These are phyloP conservation scores for Mucor racemosus DNA, from an alignment of 371 early-diverging fungal genomes.

Conservation along the genomic window DNA sequence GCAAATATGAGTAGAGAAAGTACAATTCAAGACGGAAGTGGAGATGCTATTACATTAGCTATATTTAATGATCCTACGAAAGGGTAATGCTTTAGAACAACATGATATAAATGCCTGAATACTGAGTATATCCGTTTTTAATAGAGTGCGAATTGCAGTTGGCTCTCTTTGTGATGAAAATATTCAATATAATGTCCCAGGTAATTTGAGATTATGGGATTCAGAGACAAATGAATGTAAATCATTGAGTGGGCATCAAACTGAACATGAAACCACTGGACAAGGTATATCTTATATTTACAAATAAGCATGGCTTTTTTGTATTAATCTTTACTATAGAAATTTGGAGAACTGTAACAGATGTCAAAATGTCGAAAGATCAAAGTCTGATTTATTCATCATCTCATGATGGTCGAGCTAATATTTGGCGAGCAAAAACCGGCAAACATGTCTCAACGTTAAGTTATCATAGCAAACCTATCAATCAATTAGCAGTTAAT, in stretches of 20 bases:
- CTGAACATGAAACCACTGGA: constrained; percentile 12
- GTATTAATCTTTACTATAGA: constrained; percentile 9
- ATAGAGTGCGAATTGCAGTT: constrained; percentile 28
- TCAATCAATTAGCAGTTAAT: constrained; percentile 33
- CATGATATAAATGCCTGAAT: not conserved
- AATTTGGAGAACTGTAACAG: constrained; percentile 47
- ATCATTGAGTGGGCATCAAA: constrained; percentile 33
- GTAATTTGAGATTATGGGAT: constrained; percentile 45
- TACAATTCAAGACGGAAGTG: constrained; percentile 44
- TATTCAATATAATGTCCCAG: constrained; percentile 44
- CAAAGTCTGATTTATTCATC: constrained; percentile 36
- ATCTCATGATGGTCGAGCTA: constrained; percentile 37
- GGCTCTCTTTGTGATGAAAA: constrained; percentile 47
- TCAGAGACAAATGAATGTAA: constrained; percentile 11
- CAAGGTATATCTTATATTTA: not conserved
- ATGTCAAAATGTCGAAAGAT: constrained; percentile 41
- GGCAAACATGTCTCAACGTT: constrained; percentile 39
- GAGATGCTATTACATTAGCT: constrained; percentile 40
- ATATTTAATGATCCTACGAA: constrained; percentile 18
- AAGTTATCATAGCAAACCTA: constrained; percentile 32
- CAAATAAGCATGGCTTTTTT: not conserved
- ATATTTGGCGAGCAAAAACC: constrained; percentile 34
- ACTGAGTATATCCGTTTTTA: not conserved
- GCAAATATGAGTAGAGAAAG: constrained; percentile 24
- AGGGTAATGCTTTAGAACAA: constrained; percentile 10